Evolutionary conservation across 164 flowering plant species (phyloP).

Genomic region (Aristolochia fimbriata): DNA sequence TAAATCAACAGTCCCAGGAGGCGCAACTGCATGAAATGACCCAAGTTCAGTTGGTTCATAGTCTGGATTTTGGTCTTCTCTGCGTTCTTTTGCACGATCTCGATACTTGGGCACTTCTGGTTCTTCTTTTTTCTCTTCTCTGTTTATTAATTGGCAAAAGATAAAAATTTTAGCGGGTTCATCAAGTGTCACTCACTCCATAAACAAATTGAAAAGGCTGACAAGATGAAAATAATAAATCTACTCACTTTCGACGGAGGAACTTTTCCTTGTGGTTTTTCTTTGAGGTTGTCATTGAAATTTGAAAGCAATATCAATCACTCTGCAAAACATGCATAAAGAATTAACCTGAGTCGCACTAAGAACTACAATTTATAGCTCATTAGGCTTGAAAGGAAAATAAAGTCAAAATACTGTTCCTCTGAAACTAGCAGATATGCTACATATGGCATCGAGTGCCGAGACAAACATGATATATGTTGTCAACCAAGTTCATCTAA

Average conservation of each 20-base stretch:
- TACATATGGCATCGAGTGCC: no score
- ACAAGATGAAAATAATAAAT: neutral
- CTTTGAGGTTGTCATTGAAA: conserved; percentile 5
- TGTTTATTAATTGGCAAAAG: conserved; percentile 10
- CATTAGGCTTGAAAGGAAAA: no score
- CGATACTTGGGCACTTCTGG: conserved; percentile 76
- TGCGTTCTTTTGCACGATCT: conserved; percentile 91
- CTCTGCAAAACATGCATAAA: neutral
- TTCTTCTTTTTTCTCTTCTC: conserved; percentile 79
- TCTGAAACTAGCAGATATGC: no score
- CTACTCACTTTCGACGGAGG: conserved; percentile 51
- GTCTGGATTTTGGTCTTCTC: conserved; percentile 97
- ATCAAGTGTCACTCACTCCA: neutral
- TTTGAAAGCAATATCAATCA: neutral
- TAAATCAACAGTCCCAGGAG: conserved; percentile 74
- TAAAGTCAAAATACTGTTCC: no score
- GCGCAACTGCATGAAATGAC: conserved; percentile 92
- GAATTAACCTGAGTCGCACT: no score
- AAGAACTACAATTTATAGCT: no score
- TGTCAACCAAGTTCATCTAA: no score
- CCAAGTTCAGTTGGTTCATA: conserved; percentile 77
- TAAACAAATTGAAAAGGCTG: neutral
- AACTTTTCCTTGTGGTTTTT: conserved; percentile 52
- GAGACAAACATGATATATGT: no score
- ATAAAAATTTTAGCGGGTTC: neutral